Percentiles rank a stretch among this genome's conserved stretches.
These are phyloP conservation scores for Rosa rugosa DNA, from an alignment of 306 rosid genomes.

Conservation along the genomic window DNA sequence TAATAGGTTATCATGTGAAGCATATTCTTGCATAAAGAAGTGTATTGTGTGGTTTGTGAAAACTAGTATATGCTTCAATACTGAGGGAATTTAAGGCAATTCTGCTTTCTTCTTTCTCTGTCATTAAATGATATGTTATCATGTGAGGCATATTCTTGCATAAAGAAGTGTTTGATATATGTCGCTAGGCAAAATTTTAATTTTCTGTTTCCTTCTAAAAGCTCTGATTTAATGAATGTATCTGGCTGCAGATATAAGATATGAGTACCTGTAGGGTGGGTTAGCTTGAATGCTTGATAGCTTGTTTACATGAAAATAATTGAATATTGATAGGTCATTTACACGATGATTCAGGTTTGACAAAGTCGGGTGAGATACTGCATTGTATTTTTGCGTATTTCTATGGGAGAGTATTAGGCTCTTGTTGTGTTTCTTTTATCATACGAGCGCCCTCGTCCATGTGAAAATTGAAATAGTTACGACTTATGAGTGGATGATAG, in stretches of 20 bases:
- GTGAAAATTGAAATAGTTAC: background rate
- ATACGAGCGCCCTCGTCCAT: background rate
- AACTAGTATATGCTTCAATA: background rate
- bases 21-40: too few species aligned
- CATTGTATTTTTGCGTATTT: background rate
- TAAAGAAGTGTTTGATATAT: background rate
- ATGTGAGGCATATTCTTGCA: background rate
- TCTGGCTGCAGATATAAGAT: background rate
- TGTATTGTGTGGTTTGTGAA: background rate
- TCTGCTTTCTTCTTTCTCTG: background rate
- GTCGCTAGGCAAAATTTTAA: background rate
- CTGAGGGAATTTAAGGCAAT: background rate
- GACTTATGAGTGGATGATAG: background rate
- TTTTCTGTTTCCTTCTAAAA: background rate
- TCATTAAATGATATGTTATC: background rate
- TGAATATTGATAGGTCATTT: background rate
- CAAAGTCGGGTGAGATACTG: background rate
- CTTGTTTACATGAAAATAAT: background rate
- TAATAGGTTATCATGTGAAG: too few species aligned
- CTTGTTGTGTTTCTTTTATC: background rate
- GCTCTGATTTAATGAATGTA: background rate
- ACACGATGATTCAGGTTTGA: background rate
- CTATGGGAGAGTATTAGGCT: background rate
- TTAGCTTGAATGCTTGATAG: background rate
- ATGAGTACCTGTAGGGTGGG: background rate